Evolutionary conservation across 495 filamentous ascomycete species (phyloP).

Genomic region (Lichina pygmaea): DNA sequence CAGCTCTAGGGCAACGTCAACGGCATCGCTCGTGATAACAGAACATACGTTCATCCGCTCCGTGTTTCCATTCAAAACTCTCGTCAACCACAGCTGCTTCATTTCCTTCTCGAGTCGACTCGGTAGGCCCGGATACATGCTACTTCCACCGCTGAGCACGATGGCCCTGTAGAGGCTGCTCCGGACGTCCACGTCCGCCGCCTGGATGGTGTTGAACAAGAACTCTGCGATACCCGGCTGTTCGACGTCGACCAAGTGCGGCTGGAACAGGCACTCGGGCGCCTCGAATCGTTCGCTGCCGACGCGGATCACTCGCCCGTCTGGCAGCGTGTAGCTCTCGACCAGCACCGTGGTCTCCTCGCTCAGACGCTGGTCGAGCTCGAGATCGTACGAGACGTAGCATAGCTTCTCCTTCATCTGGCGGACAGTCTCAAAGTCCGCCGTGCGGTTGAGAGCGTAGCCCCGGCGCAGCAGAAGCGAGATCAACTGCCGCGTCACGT

Average conservation of each 20-base stretch:
- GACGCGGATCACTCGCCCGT: conserved; percentile 84
- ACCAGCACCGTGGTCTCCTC: conserved; percentile 96
- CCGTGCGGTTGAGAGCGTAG: conserved; percentile 92
- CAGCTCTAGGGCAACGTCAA: too few relatives aligned
- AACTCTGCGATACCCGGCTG: conserved; percentile 91
- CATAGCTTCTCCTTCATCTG: conserved; percentile 99
- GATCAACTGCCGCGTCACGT: conserved; percentile 94
- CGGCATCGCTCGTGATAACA: background rate
- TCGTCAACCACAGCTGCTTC: conserved; percentile 94
- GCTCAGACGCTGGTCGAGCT: conserved; percentile 79
- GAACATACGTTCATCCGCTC: conserved; percentile 53
- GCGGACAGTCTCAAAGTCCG: conserved; percentile 95
- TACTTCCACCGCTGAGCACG: conserved; percentile 83
- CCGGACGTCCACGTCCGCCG: conserved; percentile 83
- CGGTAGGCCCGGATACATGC: conserved; percentile 95
- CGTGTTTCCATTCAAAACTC: conserved; percentile 66
- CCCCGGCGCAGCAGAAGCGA: conserved; percentile 80
- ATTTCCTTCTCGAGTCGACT: conserved; percentile 91
- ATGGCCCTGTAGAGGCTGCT: conserved; percentile 87
- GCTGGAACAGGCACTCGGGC: conserved; percentile 95
- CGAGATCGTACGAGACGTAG: conserved; percentile 96
- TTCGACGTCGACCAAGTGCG: conserved; percentile 91
- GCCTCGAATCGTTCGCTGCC: conserved; percentile 95
- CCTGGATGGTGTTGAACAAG: conserved; percentile 94
- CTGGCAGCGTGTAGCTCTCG: conserved; percentile 88